Evolutionary conservation across 805 yeast species (phyloP).

Genomic region (Kuraishia cidri): DNA sequence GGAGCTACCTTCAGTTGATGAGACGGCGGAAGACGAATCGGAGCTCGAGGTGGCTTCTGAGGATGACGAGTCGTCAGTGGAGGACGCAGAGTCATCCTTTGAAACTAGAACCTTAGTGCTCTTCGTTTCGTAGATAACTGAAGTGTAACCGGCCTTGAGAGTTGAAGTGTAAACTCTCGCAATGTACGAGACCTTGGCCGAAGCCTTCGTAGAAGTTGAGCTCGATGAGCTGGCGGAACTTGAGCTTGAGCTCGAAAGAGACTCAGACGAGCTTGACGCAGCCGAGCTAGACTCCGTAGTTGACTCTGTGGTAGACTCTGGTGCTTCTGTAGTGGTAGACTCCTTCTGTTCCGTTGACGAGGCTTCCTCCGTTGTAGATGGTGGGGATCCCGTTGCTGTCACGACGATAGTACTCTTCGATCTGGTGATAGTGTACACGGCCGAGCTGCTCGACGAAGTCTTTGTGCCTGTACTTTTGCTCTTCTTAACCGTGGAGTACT

Average conservation of each 20-base stretch:
- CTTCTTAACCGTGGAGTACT: slow-evolving; percentile 9
- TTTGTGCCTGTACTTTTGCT: slow-evolving; percentile 10
- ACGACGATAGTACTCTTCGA: slow-evolving; percentile 3
- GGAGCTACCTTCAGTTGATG: slow-evolving; percentile 8
- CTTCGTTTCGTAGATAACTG: slow-evolving; percentile 10
- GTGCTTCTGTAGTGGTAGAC: slow-evolving; percentile 3
- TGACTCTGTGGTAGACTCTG: slow-evolving; percentile 3
- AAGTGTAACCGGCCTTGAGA: slow-evolving; percentile 10
- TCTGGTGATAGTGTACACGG: slow-evolving; percentile 4
- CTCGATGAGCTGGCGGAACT: slow-evolving; percentile 7
- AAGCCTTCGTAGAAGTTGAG: neutral
- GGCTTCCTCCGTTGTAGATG: slow-evolving; percentile 4
- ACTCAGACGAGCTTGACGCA: slow-evolving; percentile 2
- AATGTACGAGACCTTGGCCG: slow-evolving; percentile 1
- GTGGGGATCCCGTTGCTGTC: slow-evolving; percentile 5
- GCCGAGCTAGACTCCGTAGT: slow-evolving; percentile 5
- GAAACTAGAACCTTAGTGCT: no score
- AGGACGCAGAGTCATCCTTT: no score
- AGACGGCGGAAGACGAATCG: slow-evolving; percentile 3
- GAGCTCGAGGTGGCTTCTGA: slow-evolving; percentile 4
- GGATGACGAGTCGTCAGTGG: no score
- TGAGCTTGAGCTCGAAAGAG: no score
- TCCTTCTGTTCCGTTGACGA: slow-evolving; percentile 1
- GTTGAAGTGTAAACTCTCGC: slow-evolving; percentile 17
- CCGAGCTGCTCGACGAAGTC: slow-evolving; percentile 3